These are phyloP conservation scores for Peronospora destructor DNA, from an alignment of 352 stramenopile genomes.

Conservation along the genomic window DNA sequence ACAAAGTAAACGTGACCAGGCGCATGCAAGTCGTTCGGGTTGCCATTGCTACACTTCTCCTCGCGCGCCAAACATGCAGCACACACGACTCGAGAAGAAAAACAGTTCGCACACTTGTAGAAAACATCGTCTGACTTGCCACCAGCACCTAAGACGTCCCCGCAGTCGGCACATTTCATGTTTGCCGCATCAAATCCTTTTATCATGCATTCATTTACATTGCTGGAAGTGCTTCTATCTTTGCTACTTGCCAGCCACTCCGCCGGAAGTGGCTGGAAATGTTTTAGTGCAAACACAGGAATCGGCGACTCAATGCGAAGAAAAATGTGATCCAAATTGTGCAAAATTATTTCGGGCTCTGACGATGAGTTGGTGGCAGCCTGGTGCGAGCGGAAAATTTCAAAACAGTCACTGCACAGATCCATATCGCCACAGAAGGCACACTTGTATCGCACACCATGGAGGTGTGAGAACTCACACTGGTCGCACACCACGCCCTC, in stretches of 20 bases:
- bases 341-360: conserved; percentile 25
- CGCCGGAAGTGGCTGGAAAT: conserved; percentile 38
- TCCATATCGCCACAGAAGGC: conserved; percentile 64
- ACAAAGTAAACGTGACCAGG: conserved; percentile 66
- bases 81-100: conserved; percentile 46
- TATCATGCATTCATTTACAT: conserved; percentile 1
- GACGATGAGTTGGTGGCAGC: conserved; percentile 14
- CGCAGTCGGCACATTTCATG: conserved; percentile 29
- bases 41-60: conserved; percentile 32
- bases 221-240: conserved; percentile 4
- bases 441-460: conserved; percentile 63
- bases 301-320: conserved; percentile 54
- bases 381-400: conserved; percentile 32
- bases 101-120: conserved; percentile 62
- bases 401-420: conserved; percentile 57
- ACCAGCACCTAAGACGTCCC: conserved; percentile 16
- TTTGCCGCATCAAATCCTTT: conserved; percentile 5
- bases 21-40: conserved; percentile 47
- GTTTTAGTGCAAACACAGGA: conserved; percentile 50
- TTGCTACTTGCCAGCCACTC: conserved; percentile 25
- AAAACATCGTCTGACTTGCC: conserved; percentile 29
- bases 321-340: conserved; percentile 56
- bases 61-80: conserved; percentile 38
- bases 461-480: conserved; percentile 53
- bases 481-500: conserved; percentile 66